Conservation (phyloP, 192 early-diverging fungal species). For the Coemansia sp. region DNA sequence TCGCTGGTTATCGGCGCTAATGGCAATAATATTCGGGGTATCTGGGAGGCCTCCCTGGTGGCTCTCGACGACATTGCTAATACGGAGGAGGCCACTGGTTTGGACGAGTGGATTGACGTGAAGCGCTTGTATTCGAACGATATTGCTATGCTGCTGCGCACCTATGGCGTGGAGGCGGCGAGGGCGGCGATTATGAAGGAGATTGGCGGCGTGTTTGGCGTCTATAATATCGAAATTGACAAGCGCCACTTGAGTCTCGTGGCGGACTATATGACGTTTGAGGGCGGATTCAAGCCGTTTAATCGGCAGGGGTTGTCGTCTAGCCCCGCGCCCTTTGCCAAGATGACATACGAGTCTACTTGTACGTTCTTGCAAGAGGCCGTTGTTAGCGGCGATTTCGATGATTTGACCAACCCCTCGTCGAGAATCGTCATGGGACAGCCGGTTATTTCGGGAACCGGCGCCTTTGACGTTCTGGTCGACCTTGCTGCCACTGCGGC, state of each 20-base stretch:
- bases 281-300: constrained; percentile 98
- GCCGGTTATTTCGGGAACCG: constrained; percentile 90
- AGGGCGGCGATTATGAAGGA: constrained; percentile 89
- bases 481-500: constrained; percentile 26
- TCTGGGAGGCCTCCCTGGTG: constrained; percentile 71
- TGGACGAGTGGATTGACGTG: constrained; percentile 74
- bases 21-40: constrained; percentile 86
- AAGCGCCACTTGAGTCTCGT: constrained; percentile 93
- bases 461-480: constrained; percentile 84
- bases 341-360: constrained; percentile 99
- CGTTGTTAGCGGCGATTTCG: constrained; percentile 85
- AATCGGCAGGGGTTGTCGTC: constrained; percentile 92
- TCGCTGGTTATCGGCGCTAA: constrained; percentile 76
- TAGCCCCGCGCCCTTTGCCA: constrained; percentile 89
- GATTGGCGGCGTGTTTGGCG: constrained; percentile 86
- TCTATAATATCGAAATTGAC: constrained; percentile 93
- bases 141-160: constrained; percentile 86
- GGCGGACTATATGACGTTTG: constrained; percentile 99
- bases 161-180: constrained; percentile 98
- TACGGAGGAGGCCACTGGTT: constrained; percentile 17
- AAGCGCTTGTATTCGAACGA: constrained; percentile 92
- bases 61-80: constrained; percentile 37
- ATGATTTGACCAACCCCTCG: constrained; percentile 85
- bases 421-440: constrained; percentile 92
- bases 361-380: constrained; percentile 93